These are phyloP conservation scores for Syzygium jambos DNA, from an alignment of 345 rosid species.

Conservation along the genomic window DNA sequence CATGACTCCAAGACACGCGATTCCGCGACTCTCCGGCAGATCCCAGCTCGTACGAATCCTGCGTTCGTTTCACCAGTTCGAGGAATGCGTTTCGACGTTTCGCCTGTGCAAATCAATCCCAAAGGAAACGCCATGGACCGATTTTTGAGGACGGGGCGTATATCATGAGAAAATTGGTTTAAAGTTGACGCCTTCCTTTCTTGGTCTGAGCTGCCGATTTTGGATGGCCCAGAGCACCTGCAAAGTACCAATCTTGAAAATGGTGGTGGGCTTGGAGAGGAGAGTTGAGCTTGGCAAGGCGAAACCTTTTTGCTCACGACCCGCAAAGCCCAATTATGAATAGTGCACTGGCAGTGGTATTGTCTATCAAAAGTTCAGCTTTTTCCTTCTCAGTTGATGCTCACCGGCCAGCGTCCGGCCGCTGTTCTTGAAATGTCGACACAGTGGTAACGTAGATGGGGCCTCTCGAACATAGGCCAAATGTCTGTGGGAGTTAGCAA, in stretches of 20 bases:
- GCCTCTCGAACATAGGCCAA: not conserved
- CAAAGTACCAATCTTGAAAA: not conserved
- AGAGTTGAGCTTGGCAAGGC: not conserved
- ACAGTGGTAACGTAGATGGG: not conserved
- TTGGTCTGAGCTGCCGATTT: not conserved
- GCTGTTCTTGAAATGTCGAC: not conserved
- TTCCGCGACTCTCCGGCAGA: not conserved
- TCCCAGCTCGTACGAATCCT: not conserved
- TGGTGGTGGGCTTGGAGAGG: not conserved
- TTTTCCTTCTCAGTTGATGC: not conserved
- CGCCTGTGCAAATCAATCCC: not conserved
- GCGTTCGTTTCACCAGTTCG: not conserved
- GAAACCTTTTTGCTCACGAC: not conserved
- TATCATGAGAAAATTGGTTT: not conserved
- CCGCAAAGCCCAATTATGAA: not conserved
- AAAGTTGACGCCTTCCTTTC: not conserved
- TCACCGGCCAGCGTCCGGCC: not conserved
- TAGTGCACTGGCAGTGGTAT: not conserved
- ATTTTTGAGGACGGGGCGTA: not conserved
- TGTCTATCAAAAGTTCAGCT: not conserved
- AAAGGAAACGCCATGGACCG: not conserved
- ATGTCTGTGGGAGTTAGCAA: not conserved
- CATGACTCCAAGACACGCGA: constrained; percentile 4
- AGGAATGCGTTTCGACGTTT: not conserved
- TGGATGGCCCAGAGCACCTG: not conserved